Conservation (phyloP, 352 stramenopile genomes). For the Phytopythium boreale region DNA sequence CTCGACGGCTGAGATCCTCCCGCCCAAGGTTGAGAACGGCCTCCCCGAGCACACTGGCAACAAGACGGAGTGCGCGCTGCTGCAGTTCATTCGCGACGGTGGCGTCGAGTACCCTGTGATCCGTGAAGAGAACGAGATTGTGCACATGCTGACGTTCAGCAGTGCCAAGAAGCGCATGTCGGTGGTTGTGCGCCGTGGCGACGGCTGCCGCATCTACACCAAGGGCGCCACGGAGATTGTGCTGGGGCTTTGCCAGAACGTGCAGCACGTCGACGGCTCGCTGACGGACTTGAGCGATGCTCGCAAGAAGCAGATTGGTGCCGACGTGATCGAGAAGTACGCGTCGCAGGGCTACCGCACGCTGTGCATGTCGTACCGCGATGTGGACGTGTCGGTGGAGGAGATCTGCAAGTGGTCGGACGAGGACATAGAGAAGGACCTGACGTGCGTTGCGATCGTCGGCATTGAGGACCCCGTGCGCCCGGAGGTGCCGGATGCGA, state of each 20-base stretch:
- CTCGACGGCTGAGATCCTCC: conserved; percentile 71
- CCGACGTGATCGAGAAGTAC: conserved; percentile 71
- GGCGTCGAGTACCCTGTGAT: conserved; percentile 58
- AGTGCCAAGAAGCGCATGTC: conserved; percentile 85
- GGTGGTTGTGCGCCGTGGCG: conserved; percentile 44
- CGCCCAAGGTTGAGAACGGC: conserved; percentile 37
- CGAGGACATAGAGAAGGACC: conserved; percentile 81
- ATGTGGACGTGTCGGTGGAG: conserved; percentile 60
- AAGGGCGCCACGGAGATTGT: conserved; percentile 80
- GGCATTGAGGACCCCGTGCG: conserved; percentile 94
- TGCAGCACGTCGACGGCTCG: conserved; percentile 64
- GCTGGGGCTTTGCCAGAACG: conserved; percentile 60
- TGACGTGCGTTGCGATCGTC: conserved; percentile 89
- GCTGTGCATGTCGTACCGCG: conserved; percentile 81
- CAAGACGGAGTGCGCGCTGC: conserved; percentile 77
- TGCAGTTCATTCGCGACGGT: conserved; percentile 71
- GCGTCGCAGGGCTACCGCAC: conserved; percentile 82
- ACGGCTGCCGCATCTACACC: conserved; percentile 66
- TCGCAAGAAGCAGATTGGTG: conserved; percentile 66
- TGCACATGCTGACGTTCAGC: conserved; percentile 82
- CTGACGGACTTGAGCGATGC: conserved; percentile 40
- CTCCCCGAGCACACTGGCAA: conserved; percentile 78
- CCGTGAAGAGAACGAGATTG: conserved; percentile 46
- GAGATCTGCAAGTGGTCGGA: conserved; percentile 70
- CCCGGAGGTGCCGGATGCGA: conserved; percentile 91